Evolutionary conservation across 179 eudicot species (phyloP), one percentile per base, ranked within the genome.

Genomic region (Sideroxylon spinosum): DNA sequence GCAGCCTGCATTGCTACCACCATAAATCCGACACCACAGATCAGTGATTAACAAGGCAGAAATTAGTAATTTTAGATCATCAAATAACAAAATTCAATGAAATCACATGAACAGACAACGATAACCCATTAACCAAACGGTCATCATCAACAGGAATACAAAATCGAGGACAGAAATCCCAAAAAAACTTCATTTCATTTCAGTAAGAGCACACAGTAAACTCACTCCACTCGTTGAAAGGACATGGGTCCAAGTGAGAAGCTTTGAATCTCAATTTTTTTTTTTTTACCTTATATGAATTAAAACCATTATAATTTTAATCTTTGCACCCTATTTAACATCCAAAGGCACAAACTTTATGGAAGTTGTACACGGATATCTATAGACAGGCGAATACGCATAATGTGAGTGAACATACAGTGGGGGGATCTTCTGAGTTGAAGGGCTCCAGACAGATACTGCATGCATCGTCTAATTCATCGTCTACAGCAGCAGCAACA

Each of bases 371-470:
- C 49, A 66, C 13, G 48, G 28, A 44, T 14, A 64, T 17, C 17
- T 66, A 50, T 9, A 29, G 0, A 61, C 22, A 44, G 3, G 9
- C 6, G 16, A 22, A 25, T 29, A 25, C 9, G 5, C 46, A 68
- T 17, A 44, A 16, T 25, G 46, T 37, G 44, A 37, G 44, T 37
- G 75, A 16, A 65, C 68, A 64, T 93, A 93, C 96, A 52, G 88
- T 73, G 48, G 94, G 81, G 71, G 96, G 97, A 89, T 91, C 88
- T 28, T 62, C 16, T 13, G 75, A 16, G 76, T 46, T 68, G 84
- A 93, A 93, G 72, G 91, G 84, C 59, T 93, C 98, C 32, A 91
- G 95, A 55, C 98, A 93, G 57, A 93, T 93, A 80, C 96, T 93
- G 68, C 94, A 93, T 16, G 87, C 88, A 49, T 90, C 91, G 26